These are phyloP conservation scores for Nelumbo lutea DNA, from an alignment of 164 flowering plant genomes.

Conservation along the genomic window DNA sequence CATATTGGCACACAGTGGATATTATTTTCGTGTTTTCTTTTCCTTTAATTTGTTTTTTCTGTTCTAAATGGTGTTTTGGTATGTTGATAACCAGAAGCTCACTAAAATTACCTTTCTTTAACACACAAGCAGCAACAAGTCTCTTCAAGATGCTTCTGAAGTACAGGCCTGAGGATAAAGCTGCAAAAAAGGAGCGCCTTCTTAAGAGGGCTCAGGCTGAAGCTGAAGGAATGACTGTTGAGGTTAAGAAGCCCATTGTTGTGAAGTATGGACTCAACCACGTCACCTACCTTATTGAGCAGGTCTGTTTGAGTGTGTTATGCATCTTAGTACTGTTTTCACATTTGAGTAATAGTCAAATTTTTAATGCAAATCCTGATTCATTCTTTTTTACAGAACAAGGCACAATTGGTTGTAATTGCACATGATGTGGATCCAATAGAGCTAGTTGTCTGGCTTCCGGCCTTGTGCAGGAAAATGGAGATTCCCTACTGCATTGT, in stretches of 20 bases:
- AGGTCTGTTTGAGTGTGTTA: conserved; percentile 26
- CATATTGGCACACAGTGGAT: no score
- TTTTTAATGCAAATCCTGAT: no score
- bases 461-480: conserved; percentile 72
- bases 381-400: conserved; percentile 35
- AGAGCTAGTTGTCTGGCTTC: conserved; percentile 74
- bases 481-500: conserved; percentile 77
- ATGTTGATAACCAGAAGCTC: no score
- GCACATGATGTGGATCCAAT: conserved; percentile 41
- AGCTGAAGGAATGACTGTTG: conserved; percentile 57
- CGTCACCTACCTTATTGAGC: conserved; percentile 77
- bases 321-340: not conserved
- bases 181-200: conserved; percentile 53
- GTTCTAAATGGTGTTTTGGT: no score
- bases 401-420: conserved; percentile 51
- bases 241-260: conserved; percentile 68
- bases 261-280: conserved; percentile 78
- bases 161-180: conserved; percentile 17
- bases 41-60: no score
- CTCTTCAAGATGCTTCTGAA: conserved; percentile 49
- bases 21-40: no score
- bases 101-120: no score
- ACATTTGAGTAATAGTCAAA: not conserved
- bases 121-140: conserved; percentile 30
- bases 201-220: conserved; percentile 18